A percentile compares a stretch with the other conserved stretches of the same genome.
These are phyloP conservation scores for Cicer judaicum DNA, from an alignment of 306 rosid genomes.

Conservation along the genomic window DNA sequence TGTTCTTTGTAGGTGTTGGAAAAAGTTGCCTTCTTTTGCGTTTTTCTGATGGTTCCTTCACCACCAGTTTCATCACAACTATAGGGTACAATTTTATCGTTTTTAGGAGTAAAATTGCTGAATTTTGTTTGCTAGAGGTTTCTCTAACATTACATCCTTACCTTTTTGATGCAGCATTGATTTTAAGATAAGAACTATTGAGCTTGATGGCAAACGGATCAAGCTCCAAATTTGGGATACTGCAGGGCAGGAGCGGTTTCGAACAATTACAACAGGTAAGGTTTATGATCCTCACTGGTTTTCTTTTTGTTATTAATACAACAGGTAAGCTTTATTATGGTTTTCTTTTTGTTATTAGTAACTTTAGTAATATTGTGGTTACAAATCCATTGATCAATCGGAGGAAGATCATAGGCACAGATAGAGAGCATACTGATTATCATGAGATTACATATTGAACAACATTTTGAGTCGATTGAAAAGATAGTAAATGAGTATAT, in stretches of 20 bases:
- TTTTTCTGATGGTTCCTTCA: constrained; percentile 96
- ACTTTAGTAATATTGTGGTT: neutral
- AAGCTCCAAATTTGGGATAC: constrained; percentile 99
- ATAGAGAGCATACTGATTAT: too few species aligned
- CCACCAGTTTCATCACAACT: constrained; percentile 96
- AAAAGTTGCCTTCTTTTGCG: constrained; percentile 98
- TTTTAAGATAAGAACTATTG: constrained; percentile 96
- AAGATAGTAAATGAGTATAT: too few species aligned
- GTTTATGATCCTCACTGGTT: constrained; percentile 32
- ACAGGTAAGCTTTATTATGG: constrained; percentile 63
- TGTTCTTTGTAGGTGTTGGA: constrained; percentile 77
- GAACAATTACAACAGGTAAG: constrained; percentile 95
- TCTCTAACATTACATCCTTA: constrained; percentile 27
- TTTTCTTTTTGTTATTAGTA: neutral
- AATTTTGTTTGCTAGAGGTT: constrained; percentile 32
- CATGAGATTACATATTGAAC: too few species aligned
- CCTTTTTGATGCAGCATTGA: constrained; percentile 72
- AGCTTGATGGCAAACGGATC: constrained; percentile 93
- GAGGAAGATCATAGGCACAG: too few species aligned
- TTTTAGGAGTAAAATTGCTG: constrained; percentile 31
- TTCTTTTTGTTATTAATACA: constrained; percentile 40
- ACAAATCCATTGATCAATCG: too few species aligned
- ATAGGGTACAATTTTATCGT: constrained; percentile 67
- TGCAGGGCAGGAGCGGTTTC: constrained; percentile 97
- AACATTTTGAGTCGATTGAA: too few species aligned